These are phyloP conservation scores for Corymbia calophylla DNA, from an alignment of 441 rosid genomes.

Conservation along the genomic window DNA sequence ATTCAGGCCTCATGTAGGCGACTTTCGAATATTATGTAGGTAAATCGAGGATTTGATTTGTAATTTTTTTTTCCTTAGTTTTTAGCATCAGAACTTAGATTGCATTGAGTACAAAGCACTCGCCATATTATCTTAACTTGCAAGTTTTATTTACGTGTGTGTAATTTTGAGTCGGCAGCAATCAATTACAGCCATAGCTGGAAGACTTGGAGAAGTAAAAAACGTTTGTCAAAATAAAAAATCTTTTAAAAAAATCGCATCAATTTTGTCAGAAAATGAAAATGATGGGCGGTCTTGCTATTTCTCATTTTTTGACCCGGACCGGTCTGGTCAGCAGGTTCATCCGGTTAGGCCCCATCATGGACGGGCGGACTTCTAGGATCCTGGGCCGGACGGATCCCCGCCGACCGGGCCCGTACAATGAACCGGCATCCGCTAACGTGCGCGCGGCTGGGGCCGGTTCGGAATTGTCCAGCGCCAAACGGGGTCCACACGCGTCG, in stretches of 20 bases:
- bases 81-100: background rate
- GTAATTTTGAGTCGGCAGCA: background rate
- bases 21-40: background rate
- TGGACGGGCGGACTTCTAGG: accelerated
- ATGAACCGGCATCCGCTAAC: background rate
- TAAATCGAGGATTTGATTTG: background rate
- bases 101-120: background rate
- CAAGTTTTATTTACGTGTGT: background rate
- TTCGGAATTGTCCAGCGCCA: background rate
- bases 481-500: background rate
- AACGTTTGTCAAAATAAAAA: background rate
- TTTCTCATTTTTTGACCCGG: background rate
- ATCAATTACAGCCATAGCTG: background rate
- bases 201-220: background rate
- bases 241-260: background rate
- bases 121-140: background rate
- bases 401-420: background rate
- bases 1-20: background rate
- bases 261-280: background rate
- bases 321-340: background rate
- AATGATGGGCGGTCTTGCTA: background rate
- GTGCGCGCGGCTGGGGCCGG: background rate
- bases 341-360: background rate
- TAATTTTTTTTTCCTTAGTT: background rate
- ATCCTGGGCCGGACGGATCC: too few relatives aligned